Percentiles rank a stretch among this genome's conserved stretches.
phyloP scores from a whole-genome alignment of 2,329 filamentous ascomycete species.

The Fusarium sp. region DNA sequence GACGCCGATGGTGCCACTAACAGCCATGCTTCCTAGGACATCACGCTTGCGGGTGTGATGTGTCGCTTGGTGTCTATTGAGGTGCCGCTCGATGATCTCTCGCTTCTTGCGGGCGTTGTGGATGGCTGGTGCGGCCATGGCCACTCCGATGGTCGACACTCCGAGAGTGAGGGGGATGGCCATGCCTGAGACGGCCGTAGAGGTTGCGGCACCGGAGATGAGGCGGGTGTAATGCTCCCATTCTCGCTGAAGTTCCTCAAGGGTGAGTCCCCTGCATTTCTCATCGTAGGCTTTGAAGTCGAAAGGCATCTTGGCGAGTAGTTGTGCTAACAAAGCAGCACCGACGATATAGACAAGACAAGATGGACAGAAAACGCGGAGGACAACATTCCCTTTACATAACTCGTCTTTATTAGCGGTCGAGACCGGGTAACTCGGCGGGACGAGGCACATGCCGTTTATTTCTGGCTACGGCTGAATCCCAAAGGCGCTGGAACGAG shows the following conservation, averaged over 20 bases:
- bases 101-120: slow-evolving; percentile 56
- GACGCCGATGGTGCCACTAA: slow-evolving; percentile 50
- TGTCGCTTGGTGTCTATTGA: slow-evolving; percentile 46
- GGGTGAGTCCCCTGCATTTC: slow-evolving; percentile 50
- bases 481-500: background rate
- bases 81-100: slow-evolving; percentile 53
- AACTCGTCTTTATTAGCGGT: background rate
- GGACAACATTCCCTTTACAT: background rate
- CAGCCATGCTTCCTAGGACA: slow-evolving; percentile 52
- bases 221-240: slow-evolving; percentile 57
- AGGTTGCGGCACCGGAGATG: slow-evolving; percentile 52
- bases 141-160: slow-evolving; percentile 52
- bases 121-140: slow-evolving; percentile 51
- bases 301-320: slow-evolving; percentile 48
- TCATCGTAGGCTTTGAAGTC: slow-evolving; percentile 53
- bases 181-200: slow-evolving; percentile 51
- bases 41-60: slow-evolving; percentile 54
- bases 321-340: background rate
- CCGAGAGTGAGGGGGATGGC: slow-evolving; percentile 53
- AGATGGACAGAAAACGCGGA: background rate
- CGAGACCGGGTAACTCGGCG: background rate
- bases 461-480: background rate
- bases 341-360: slow-evolving; percentile 1
- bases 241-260: slow-evolving; percentile 52
- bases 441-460: background rate